These are phyloP conservation scores for Teunomyces stri DNA, from an alignment of 805 yeast species.

Conservation along the genomic window DNA sequence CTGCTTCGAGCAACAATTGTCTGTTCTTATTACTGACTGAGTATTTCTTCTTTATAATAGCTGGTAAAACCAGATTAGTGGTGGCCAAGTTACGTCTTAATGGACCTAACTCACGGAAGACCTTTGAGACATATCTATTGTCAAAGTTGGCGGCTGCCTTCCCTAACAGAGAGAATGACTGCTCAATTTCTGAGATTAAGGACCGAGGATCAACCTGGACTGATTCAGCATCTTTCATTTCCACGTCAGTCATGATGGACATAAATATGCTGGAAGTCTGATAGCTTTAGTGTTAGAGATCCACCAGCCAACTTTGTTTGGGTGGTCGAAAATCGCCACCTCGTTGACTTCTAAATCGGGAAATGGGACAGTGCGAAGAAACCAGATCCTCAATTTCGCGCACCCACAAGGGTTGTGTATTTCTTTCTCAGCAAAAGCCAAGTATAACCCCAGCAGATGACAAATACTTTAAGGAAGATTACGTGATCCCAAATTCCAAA, in stretches of 20 bases:
- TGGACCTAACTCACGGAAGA: conserved; percentile 76
- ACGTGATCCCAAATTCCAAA: neutral
- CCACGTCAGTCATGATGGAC: conserved; percentile 13
- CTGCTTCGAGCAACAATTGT: conserved; percentile 34
- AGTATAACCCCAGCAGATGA: neutral
- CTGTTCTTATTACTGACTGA: conserved; percentile 48
- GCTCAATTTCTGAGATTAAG: conserved; percentile 37
- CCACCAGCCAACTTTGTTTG: neutral
- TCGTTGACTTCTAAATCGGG: conserved; percentile 3
- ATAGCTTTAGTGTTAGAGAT: neutral
- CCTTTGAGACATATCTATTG: conserved; percentile 82
- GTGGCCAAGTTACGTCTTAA: conserved; percentile 62
- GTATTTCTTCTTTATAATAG: conserved; percentile 55
- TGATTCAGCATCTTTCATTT: conserved; percentile 17
- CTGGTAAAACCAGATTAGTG: conserved; percentile 48
- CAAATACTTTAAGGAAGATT: neutral
- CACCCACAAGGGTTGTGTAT: neutral
- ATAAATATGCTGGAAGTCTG: neutral
- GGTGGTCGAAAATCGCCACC: conserved; percentile 4
- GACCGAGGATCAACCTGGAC: conserved; percentile 10
- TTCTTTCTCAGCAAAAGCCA: neutral
- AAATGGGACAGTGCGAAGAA: neutral
- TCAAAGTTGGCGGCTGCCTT: conserved; percentile 74
- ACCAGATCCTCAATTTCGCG: neutral
- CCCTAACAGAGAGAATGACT: conserved; percentile 45